A percentile compares a stretch with the other conserved stretches of the same genome.
Conservation (phyloP, 495 filamentous ascomycete genomes). For the Neurospora hispaniola region DNA sequence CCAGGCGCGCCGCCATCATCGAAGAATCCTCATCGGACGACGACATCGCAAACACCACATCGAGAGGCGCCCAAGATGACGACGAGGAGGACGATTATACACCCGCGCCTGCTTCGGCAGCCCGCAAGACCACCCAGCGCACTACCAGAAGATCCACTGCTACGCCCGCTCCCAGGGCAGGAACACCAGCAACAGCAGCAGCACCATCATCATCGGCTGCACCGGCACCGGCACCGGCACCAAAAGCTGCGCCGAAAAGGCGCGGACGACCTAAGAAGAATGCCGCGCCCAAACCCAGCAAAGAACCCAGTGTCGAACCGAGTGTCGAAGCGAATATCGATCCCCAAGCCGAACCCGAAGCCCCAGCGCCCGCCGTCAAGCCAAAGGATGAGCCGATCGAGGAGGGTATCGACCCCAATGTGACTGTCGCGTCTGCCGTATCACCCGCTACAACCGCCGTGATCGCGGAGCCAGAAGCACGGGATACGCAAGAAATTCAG, state of each 20-base stretch:
- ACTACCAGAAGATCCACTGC: constrained; percentile 46
- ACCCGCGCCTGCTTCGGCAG: constrained; percentile 45
- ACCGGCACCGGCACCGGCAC: constrained; percentile 18
- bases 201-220: constrained; percentile 5
- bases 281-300: constrained; percentile 18
- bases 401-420: constrained; percentile 47
- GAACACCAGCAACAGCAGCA: constrained; percentile 2
- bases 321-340: neutral
- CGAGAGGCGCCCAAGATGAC: constrained; percentile 38
- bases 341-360: neutral
- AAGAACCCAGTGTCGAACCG: constrained; percentile 37
- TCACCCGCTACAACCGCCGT: constrained; percentile 27
- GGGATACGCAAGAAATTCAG: neutral
- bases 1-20: constrained; percentile 57
- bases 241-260: constrained; percentile 27
- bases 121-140: constrained; percentile 19
- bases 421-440: constrained; percentile 35
- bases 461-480: constrained; percentile 21
- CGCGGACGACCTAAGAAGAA: constrained; percentile 4
- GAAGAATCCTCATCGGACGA: constrained; percentile 59
- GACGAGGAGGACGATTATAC: constrained; percentile 74
- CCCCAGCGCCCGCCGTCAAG: neutral
- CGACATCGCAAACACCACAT: constrained; percentile 48
- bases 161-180: constrained; percentile 23
- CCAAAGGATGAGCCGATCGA: neutral